Percentiles rank a stretch among this genome's conserved stretches.
phyloP scores from a whole-genome alignment of 2,329 filamentous ascomycete species.

The Botrytis paeoniae region DNA sequence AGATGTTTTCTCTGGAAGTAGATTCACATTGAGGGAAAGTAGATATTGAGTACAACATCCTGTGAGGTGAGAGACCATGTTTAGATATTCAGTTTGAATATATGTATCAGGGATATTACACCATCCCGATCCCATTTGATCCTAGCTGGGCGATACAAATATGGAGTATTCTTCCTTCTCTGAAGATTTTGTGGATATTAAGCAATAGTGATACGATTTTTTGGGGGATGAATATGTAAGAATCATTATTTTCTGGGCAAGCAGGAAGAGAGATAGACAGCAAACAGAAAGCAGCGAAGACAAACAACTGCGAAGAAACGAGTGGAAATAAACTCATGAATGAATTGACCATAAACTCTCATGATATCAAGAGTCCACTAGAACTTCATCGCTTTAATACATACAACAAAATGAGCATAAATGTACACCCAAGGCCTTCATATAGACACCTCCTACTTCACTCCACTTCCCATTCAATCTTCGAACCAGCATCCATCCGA shows the following conservation, averaged over 20 bases:
- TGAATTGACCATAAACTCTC: not conserved
- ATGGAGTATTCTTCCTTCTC: not conserved
- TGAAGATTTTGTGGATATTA: not conserved
- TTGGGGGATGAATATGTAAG: too few species aligned
- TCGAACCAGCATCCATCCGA: not conserved
- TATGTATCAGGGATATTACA: not conserved
- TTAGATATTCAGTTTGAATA: not conserved
- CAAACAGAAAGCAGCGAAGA: too few species aligned
- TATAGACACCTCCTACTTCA: too few species aligned
- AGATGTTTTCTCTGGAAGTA: too few species aligned
- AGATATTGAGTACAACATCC: not conserved
- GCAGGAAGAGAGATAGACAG: not conserved
- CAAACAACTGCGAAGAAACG: too few species aligned
- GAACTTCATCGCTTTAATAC: not conserved
- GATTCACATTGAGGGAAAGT: too few species aligned
- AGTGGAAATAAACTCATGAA: too few species aligned
- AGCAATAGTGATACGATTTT: too few species aligned
- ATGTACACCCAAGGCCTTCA: too few species aligned
- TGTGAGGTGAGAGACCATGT: not conserved
- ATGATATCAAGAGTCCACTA: not conserved
- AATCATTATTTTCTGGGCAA: not conserved
- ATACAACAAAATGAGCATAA: not conserved
- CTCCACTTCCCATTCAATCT: too few species aligned
- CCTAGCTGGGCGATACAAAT: rapidly evolving
- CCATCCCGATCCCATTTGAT: not conserved